Percentiles rank a stretch among this genome's conserved stretches.
Conservation (phyloP, 2,329 filamentous ascomycete genomes). For the Ophiostoma angusticollis region DNA sequence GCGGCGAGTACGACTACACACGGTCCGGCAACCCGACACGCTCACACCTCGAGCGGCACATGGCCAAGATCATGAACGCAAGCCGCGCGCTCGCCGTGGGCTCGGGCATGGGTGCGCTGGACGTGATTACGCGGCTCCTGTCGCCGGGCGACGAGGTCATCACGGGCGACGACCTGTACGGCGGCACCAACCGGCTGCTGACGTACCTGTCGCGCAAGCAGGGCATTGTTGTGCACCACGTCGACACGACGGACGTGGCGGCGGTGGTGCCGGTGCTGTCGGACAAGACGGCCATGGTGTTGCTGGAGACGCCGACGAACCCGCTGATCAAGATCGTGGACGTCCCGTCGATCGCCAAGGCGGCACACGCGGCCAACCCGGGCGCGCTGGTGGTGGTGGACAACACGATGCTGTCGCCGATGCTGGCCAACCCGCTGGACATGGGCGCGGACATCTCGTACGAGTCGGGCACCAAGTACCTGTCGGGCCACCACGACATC, state of each 20-base stretch:
- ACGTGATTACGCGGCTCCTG: constrained; percentile 86
- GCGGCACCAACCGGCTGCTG: constrained; percentile 83
- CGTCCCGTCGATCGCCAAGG: constrained; percentile 63
- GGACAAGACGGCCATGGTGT: constrained; percentile 82
- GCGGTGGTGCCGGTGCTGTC: constrained; percentile 56
- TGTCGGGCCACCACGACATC: constrained; percentile 95
- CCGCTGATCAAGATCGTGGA: constrained; percentile 97
- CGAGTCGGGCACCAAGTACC: constrained; percentile 94
- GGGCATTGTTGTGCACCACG: constrained; percentile 87
- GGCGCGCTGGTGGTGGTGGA: constrained; percentile 81
- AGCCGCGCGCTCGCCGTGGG: constrained; percentile 82
- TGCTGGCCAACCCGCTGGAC: constrained; percentile 87
- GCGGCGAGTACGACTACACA: constrained; percentile 94
- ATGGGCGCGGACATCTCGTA: constrained; percentile 93
- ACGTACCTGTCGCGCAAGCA: constrained; percentile 84
- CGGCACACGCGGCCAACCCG: constrained; percentile 65
- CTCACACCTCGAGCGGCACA: constrained; percentile 87
- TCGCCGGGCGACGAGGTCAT: constrained; percentile 93
- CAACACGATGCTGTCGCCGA: constrained; percentile 97
- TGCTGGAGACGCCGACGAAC: constrained; percentile 94
- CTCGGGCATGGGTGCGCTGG: constrained; percentile 92
- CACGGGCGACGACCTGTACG: constrained; percentile 93
- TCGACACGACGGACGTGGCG: constrained; percentile 76
- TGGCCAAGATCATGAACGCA: constrained; percentile 98
- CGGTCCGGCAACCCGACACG: constrained; percentile 94